Evolutionary conservation across 2,329 filamentous ascomycete genomes (phyloP), one percentile per base, ranked within the genome.

Genomic region (Paramyrothecium sp.): DNA sequence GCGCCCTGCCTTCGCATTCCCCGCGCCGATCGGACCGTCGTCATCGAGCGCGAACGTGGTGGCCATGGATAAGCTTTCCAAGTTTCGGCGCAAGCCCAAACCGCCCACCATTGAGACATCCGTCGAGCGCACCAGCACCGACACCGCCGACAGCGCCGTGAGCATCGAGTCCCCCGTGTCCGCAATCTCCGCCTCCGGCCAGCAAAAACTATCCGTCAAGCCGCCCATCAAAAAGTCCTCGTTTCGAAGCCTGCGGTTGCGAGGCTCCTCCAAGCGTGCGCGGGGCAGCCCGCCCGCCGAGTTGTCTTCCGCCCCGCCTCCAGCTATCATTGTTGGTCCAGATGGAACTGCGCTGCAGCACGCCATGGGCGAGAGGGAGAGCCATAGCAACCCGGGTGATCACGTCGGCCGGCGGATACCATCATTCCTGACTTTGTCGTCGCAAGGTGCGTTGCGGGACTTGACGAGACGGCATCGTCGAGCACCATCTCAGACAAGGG

Each of bases 261-360:
- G 76, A 55, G 70, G 73, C 55, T 73, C 77, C 22, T 71, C 75
- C 55, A 82, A 82, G 69, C 78, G 80, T 65, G 77, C 77, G 19
- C 68, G 73, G 54, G 67, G 69, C 57, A 74, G 75, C 54, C 81
- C 80, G 19, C 73, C 75, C 44, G 68, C 68, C 30, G 61, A 68
- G 47, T 55, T 65, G 53, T 60, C 69, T 30, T 62, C 67, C 47
- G 69, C 62, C 53, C 69, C 71, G 41, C 71, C 57, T 55, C 26
- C 26, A 30, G 64, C 69, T 17, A 64, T 72, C 21, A 66, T 74
- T 57, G 71, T 76, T 41, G 69, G 67, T 54, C 74, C 75, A 30
- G 73, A 78, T 60, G 71, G 71, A 44, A 64, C 68, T 53, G 62
- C 67, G 17, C 66, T 67, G 41, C 65, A 67, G 48, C 59, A 65